Conservation (phyloP, 169 alveolate genomes). For the Plasmodium sp. region DNA sequence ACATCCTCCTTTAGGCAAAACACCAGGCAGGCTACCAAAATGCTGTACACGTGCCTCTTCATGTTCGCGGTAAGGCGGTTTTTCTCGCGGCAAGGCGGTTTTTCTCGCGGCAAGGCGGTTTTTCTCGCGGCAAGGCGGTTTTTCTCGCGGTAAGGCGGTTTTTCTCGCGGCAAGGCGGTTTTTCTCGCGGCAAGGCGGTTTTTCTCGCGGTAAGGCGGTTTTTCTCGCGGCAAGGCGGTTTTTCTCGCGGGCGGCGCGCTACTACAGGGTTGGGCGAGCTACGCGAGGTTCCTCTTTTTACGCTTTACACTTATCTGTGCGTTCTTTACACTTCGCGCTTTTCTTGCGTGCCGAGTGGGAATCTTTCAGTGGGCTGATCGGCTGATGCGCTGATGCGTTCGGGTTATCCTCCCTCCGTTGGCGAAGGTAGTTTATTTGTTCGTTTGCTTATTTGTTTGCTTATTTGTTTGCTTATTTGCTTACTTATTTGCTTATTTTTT, state of each 20-base stretch:
- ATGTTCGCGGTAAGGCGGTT: background rate
- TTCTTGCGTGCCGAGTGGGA: background rate
- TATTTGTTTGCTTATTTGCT: too few relatives aligned
- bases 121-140: too few relatives aligned
- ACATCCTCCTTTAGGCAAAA: background rate
- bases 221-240: too few relatives aligned
- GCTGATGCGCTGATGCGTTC: background rate
- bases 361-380: background rate
- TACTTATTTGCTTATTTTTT: background rate
- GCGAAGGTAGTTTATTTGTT: background rate
- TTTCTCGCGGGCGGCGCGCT: background rate
- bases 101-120: too few relatives aligned
- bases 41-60: conserved; percentile 14
- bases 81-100: too few relatives aligned
- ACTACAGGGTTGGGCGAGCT: background rate
- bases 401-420: background rate
- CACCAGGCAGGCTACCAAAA: background rate
- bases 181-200: too few relatives aligned
- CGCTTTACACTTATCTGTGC: background rate
- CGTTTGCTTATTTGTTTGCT: too few relatives aligned
- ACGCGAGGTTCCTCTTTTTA: background rate
- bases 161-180: background rate
- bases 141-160: background rate
- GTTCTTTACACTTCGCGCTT: too few relatives aligned
- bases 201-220: too few relatives aligned